Evolutionary conservation across 1,139 yeast genomes (phyloP).

Genomic region (Yamadazyma taylorii): DNA sequence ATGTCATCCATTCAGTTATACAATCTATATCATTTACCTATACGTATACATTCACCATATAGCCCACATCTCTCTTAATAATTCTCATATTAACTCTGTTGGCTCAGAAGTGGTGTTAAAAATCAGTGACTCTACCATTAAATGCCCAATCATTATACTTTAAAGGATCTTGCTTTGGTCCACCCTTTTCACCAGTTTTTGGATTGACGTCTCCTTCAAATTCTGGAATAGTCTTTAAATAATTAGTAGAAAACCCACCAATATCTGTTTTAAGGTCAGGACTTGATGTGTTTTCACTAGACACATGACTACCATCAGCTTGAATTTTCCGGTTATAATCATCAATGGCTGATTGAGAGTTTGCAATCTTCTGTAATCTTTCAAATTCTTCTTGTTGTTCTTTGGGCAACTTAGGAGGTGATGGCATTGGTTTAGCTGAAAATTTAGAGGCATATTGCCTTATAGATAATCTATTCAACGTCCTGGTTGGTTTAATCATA

Average conservation of each 20-base stretch:
- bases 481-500: too few species aligned
- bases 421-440: constrained; percentile 45
- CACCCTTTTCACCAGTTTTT: constrained; percentile 90
- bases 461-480: constrained; percentile 1
- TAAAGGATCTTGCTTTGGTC: constrained; percentile 98
- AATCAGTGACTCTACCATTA: constrained; percentile 95
- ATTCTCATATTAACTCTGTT: too few species aligned
- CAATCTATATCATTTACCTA: too few species aligned
- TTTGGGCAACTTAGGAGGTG: constrained; percentile 82
- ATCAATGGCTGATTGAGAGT: constrained; percentile 76
- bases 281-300: constrained; percentile 20
- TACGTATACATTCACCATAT: too few species aligned
- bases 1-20: too few species aligned
- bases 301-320: constrained; percentile 28
- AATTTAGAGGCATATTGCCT: constrained; percentile 23
- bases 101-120: constrained; percentile 47
- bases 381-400: constrained; percentile 95
- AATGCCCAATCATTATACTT: constrained; percentile 93
- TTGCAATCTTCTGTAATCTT: constrained; percentile 75
- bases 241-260: constrained; percentile 68
- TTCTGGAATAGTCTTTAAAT: constrained; percentile 81
- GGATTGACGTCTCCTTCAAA: constrained; percentile 96
- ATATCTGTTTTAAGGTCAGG: constrained; percentile 52
- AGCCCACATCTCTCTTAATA: too few species aligned
- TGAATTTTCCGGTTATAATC: constrained; percentile 59